phyloP scores from a whole-genome alignment of 106 monocot species.

The Dactylorhiza incarnata region DNA sequence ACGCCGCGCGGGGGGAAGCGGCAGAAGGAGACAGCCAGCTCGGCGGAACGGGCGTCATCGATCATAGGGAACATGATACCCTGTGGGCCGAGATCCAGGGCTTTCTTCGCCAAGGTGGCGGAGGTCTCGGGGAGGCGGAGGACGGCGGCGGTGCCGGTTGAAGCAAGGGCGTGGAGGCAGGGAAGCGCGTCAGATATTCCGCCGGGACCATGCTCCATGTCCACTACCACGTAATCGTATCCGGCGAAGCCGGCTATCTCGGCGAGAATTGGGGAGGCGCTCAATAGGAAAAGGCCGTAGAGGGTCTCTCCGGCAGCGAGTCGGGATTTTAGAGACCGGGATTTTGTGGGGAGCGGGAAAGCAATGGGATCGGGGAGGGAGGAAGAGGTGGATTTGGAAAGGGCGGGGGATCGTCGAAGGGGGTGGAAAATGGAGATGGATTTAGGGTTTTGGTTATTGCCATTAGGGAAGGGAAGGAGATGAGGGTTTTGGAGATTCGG shows the following conservation, averaged over 20 bases:
- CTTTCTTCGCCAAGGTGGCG: slow-evolving; percentile 73
- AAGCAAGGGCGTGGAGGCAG: slow-evolving; percentile 68
- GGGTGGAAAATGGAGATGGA: neutral
- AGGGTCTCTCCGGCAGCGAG: slow-evolving; percentile 60
- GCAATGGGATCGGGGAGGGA: slow-evolving; percentile 1
- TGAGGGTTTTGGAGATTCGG: neutral
- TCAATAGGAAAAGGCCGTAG: slow-evolving; percentile 86
- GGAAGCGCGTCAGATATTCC: slow-evolving; percentile 51
- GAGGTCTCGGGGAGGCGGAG: slow-evolving; percentile 69
- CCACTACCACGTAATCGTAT: slow-evolving; percentile 87
- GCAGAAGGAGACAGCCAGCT: slow-evolving; percentile 54
- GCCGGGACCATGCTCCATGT: slow-evolving; percentile 85
- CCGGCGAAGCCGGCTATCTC: slow-evolving; percentile 86
- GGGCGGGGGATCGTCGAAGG: neutral
- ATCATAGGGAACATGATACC: slow-evolving; percentile 82
- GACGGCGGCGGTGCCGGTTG: slow-evolving; percentile 47
- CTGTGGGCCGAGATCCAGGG: slow-evolving; percentile 82
- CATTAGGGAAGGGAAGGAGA: neutral
- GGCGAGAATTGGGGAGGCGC: slow-evolving; percentile 72
- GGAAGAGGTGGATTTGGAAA: neutral
- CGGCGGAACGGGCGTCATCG: slow-evolving; percentile 34
- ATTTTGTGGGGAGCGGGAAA: slow-evolving; percentile 6
- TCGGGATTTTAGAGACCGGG: slow-evolving; percentile 50
- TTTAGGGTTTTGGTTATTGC: slow-evolving; percentile 1
- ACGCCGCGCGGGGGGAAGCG: slow-evolving; percentile 75